phyloP scores from a whole-genome alignment of 2,329 filamentous ascomycete genomes.

The Fusarium heterosporum region DNA sequence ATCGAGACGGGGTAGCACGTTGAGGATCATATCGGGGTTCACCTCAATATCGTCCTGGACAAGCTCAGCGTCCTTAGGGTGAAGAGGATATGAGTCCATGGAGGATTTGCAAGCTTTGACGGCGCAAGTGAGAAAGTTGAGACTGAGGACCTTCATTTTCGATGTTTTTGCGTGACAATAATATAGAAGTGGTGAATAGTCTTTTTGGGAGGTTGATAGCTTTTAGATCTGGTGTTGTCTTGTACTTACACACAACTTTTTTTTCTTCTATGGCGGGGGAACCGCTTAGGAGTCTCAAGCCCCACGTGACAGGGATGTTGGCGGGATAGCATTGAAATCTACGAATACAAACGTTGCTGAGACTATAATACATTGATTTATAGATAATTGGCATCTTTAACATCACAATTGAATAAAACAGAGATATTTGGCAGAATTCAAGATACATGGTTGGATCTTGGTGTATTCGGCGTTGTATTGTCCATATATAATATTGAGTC shows the following conservation, averaged over 20 bases:
- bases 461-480: slow-evolving; percentile 30
- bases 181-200: not conserved
- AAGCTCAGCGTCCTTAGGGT: slow-evolving; percentile 91
- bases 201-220: slow-evolving; percentile 1
- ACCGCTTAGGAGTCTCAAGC: slow-evolving; percentile 23
- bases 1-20: slow-evolving; percentile 87
- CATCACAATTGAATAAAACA: not conserved
- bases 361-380: not conserved
- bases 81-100: slow-evolving; percentile 84
- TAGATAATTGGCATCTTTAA: not conserved
- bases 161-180: not conserved
- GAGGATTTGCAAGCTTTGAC: slow-evolving; percentile 93
- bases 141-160: slow-evolving; percentile 90
- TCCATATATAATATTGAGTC: slow-evolving; percentile 13
- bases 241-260: slow-evolving; percentile 52
- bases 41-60: slow-evolving; percentile 87
- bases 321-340: not conserved
- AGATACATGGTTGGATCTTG: not conserved
- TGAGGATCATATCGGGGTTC: slow-evolving; percentile 83
- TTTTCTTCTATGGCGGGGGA: slow-evolving; percentile 42
- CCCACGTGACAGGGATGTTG: slow-evolving; percentile 50
- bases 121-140: slow-evolving; percentile 97
- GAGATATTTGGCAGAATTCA: not conserved
- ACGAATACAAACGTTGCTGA: not conserved
- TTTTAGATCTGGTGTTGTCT: slow-evolving; percentile 12